Evolutionary conservation across 2,329 filamentous ascomycete genomes (phyloP).

Genomic region (Fusarium aywerte): DNA sequence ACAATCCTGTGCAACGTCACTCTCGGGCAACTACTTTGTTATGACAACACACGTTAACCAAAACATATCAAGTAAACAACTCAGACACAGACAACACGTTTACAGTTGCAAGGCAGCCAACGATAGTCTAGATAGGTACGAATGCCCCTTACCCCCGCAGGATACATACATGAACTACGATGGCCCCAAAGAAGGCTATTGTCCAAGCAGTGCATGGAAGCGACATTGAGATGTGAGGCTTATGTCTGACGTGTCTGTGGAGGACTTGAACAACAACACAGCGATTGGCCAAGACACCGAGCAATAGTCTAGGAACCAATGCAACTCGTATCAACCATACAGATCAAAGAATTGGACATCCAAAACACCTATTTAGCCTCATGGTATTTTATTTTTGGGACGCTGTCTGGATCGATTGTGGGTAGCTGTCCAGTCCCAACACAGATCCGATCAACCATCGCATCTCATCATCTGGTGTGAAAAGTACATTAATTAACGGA

Average conservation of each 20-base stretch:
- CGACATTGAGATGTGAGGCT: constrained; percentile 32
- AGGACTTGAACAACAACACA: constrained; percentile 7
- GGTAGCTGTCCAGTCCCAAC: neutral
- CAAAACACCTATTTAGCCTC: constrained; percentile 1
- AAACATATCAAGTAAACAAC: neutral
- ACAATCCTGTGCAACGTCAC: neutral
- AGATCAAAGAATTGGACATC: neutral
- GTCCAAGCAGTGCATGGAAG: constrained; percentile 27
- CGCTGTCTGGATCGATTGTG: constrained; percentile 30
- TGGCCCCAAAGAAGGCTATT: neutral
- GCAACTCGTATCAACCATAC: constrained; percentile 5
- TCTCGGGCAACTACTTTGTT: too few relatives aligned
- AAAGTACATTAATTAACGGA: neutral
- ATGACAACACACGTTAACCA: neutral
- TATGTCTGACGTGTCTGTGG: constrained; percentile 36
- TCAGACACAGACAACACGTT: neutral
- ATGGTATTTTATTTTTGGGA: constrained; percentile 31
- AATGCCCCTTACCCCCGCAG: constrained; percentile 17
- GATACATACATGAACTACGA: constrained; percentile 11
- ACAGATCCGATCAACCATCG: constrained; percentile 29
- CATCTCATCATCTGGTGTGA: neutral
- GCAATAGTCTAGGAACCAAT: constrained; percentile 14
- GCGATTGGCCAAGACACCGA: constrained; percentile 21
- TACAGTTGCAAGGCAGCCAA: neutral
- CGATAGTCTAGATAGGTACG: neutral